Evolutionary conservation across 148 eudicot species (phyloP), one percentile per base, ranked within the genome.

Genomic region (Arbutus unedo): DNA sequence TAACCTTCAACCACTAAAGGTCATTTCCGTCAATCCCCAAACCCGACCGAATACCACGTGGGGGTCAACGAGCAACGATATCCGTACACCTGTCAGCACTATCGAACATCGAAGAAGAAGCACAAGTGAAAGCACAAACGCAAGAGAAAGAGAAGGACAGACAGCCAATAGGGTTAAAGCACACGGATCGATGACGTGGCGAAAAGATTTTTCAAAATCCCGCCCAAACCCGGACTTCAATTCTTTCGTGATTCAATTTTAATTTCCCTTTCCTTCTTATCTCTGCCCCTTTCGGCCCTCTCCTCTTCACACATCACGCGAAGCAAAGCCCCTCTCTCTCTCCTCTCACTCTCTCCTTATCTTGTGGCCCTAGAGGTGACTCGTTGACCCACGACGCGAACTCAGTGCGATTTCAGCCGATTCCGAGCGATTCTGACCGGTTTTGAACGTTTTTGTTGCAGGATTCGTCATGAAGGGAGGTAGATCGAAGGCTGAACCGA

Each of bases 171-270:
- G 43, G 3, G n/a, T 0, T 3, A 16, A 0, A 76, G 51, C 60
- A 81, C 83, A 23, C 50, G 86, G 86, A 84, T 81, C 21, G 86
- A 4, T 84, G 83, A 84, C 78, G 73, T 84, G 86, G 81, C 78
- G 19, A 16, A 74, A 25, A 31, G 38, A 66, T 31, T 56, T 54
- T 84, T 84, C 48, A 56, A 84, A 84, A 84, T 84, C 86, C 86
- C 86, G 83, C 86, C 81, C 53, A 84, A 81, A 84, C 77, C 80
- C 86, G 86, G 83, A 81, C 77, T 76, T 31, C 81, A 84, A 76
- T 45, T 41, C 59, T 21, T 66, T 67, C 67, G 25, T 60, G 16
- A 80, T 81, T 84, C 57, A 51, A 31, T 81, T 84, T 73, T 74
- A 71, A 10, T 59, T 76, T 70, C 50, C 54, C 81, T 47, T 23